A percentile compares a stretch with the other conserved stretches of the same genome.
phyloP scores from a whole-genome alignment of 495 filamentous ascomycete species.

The Tuber aestivum region DNA sequence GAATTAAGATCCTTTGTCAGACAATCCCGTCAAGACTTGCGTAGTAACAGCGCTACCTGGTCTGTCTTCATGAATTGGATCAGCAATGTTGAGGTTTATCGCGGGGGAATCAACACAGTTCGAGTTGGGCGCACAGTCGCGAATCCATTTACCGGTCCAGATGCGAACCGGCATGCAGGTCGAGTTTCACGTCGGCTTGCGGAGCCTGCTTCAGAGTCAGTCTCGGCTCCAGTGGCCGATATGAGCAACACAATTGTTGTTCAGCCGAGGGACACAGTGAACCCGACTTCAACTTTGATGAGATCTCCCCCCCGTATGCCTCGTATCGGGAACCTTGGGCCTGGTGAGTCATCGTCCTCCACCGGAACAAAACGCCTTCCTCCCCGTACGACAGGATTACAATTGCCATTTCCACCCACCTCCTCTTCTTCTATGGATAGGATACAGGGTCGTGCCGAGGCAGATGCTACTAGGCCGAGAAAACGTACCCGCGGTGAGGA shows the following conservation, averaged over 20 bases:
- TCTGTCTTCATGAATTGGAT: constrained; percentile 45
- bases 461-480: neutral
- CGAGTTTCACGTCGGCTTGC: neutral
- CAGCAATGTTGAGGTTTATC: constrained; percentile 36
- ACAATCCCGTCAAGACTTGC: constrained; percentile 44
- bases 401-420: neutral
- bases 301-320: neutral
- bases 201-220: neutral
- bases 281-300: neutral
- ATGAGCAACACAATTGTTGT: neutral
- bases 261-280: neutral
- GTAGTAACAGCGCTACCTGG: constrained; percentile 46
- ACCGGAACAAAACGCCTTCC: neutral
- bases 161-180: neutral
- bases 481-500: neutral
- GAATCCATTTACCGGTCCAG: neutral
- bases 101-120: constrained; percentile 20
- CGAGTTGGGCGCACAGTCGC: neutral
- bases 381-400: neutral
- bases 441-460: neutral
- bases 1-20: constrained; percentile 45
- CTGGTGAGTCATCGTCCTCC: neutral
- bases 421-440: neutral
- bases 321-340: neutral
- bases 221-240: neutral